Conservation (phyloP, 352 stramenopile genomes). For the Phytophthora pini region DNA sequence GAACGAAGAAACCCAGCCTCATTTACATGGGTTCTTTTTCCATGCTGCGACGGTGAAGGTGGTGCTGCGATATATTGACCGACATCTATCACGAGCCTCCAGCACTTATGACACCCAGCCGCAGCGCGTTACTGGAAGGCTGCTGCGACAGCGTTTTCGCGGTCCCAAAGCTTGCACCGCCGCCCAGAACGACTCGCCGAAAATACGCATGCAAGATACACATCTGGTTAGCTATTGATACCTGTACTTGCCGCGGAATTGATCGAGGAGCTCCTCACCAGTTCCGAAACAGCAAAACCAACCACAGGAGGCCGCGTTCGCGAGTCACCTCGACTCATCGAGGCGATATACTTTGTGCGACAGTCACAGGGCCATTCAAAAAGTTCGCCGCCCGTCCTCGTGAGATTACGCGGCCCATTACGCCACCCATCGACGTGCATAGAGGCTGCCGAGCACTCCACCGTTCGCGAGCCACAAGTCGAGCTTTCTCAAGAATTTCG, state of each 20-base stretch:
- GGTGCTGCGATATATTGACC: constrained; percentile 21
- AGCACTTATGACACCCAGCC: constrained; percentile 23
- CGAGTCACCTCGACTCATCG: constrained; percentile 1
- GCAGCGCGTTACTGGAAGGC: constrained; percentile 29
- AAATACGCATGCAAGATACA: constrained; percentile 33
- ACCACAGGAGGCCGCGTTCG: constrained; percentile 11
- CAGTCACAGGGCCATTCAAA: constrained; percentile 6
- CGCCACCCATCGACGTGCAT: constrained; percentile 31
- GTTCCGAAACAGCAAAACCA: constrained; percentile 34
- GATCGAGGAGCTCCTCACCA: constrained; percentile 14
- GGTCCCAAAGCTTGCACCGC: background rate
- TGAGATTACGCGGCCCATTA: constrained; percentile 20
- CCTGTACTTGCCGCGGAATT: background rate
- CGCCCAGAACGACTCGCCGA: constrained; percentile 23
- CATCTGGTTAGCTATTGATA: constrained; percentile 38
- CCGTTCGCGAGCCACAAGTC: constrained; percentile 25
- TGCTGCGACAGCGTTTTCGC: constrained; percentile 3
- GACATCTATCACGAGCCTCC: constrained; percentile 13
- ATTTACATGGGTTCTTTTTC: constrained; percentile 5
- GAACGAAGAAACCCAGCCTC: background rate
- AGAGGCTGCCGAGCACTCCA: constrained; percentile 23
- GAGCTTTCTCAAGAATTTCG: constrained; percentile 2
- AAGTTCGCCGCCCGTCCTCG: constrained; percentile 4
- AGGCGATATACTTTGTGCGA: constrained; percentile 29
- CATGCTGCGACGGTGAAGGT: constrained; percentile 13